Percentiles rank a stretch among this genome's conserved stretches.
Evolutionary conservation across 2,329 filamentous ascomycete species (phyloP).

Genomic region (Talaromyces islandicus): DNA sequence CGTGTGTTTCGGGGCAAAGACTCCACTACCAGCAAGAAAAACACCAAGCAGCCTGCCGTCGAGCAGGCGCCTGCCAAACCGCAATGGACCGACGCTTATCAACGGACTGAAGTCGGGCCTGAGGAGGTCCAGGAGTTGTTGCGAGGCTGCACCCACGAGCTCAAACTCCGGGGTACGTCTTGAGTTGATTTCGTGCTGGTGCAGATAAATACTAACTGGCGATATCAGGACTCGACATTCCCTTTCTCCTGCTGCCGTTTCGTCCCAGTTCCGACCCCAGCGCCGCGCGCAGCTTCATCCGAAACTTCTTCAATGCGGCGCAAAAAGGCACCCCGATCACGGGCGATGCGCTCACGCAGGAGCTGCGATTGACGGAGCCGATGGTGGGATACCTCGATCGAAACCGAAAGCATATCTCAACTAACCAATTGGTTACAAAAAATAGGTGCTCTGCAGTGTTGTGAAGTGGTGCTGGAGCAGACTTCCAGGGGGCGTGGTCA

Average conservation of each 20-base stretch:
- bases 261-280: conserved; percentile 88
- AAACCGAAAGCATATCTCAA: too few relatives aligned
- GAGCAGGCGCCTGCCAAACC: conserved; percentile 59
- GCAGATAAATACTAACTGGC: conserved; percentile 14
- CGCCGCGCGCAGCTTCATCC: conserved; percentile 84
- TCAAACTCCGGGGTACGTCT: conserved; percentile 86
- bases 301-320: conserved; percentile 77
- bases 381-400: conserved; percentile 59
- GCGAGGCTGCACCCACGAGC: conserved; percentile 76
- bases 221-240: conserved; percentile 71
- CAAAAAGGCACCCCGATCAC: conserved; percentile 52
- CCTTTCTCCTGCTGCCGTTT: conserved; percentile 90
- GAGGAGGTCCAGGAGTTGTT: conserved; percentile 89
- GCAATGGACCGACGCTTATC: conserved; percentile 83
- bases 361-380: conserved; percentile 86
- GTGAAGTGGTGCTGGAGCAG: conserved; percentile 99
- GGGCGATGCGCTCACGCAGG: conserved; percentile 70
- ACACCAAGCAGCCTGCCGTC: conserved; percentile 46
- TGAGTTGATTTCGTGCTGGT: conserved; percentile 15
- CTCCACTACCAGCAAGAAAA: conserved; percentile 56
- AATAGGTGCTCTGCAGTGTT: conserved; percentile 81
- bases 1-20: conserved; percentile 70
- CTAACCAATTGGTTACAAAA: not conserved
- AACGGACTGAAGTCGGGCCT: conserved; percentile 71
- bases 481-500: conserved; percentile 82